Evolutionary conservation across 2,329 filamentous ascomycete genomes (phyloP).

Genomic region (Camptophora hylomeconis): DNA sequence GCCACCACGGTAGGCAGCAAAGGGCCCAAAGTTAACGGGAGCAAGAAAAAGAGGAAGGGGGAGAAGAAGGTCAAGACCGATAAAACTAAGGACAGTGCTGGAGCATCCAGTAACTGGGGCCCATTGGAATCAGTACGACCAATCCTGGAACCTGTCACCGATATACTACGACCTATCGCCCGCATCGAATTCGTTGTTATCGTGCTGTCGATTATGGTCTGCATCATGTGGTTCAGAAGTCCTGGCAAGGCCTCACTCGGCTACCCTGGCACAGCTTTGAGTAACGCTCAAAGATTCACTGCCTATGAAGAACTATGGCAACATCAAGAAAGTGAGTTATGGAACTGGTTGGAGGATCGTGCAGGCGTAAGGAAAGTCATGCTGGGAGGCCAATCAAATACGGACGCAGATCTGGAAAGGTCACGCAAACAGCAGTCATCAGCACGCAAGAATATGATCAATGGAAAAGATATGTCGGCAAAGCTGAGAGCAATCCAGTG

Average conservation of each 20-base stretch:
- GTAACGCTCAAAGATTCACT: conserved; percentile 48
- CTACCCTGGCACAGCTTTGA: conserved; percentile 25
- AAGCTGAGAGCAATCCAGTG: conserved; percentile 53
- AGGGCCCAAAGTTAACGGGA: conserved; percentile 35
- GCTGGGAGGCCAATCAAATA: conserved; percentile 20
- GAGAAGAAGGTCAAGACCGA: conserved; percentile 28
- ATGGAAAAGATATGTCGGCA: conserved; percentile 36
- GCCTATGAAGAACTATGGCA: conserved; percentile 93
- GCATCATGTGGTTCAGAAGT: conserved; percentile 59
- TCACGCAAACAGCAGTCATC: conserved; percentile 7
- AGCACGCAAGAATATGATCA: conserved; percentile 20
- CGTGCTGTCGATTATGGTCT: conserved; percentile 57
- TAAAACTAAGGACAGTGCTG: conserved; percentile 31
- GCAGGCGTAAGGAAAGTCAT: conserved; percentile 53
- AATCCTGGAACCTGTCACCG: conserved; percentile 55
- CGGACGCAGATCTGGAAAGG: conserved; percentile 15
- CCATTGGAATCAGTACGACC: conserved; percentile 64
- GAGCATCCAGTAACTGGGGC: conserved; percentile 51
- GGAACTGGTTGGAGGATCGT: conserved; percentile 86
- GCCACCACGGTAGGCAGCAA: conserved; percentile 34
- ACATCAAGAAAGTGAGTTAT: conserved; percentile 73
- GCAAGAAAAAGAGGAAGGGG: conserved; percentile 48
- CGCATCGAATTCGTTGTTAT: conserved; percentile 67
- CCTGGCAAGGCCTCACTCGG: conserved; percentile 13
- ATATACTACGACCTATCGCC: conserved; percentile 57